Evolutionary conservation across 331 rosid species (phyloP), one percentile per base, ranked within the genome.

Genomic region (Saraca asoca): DNA sequence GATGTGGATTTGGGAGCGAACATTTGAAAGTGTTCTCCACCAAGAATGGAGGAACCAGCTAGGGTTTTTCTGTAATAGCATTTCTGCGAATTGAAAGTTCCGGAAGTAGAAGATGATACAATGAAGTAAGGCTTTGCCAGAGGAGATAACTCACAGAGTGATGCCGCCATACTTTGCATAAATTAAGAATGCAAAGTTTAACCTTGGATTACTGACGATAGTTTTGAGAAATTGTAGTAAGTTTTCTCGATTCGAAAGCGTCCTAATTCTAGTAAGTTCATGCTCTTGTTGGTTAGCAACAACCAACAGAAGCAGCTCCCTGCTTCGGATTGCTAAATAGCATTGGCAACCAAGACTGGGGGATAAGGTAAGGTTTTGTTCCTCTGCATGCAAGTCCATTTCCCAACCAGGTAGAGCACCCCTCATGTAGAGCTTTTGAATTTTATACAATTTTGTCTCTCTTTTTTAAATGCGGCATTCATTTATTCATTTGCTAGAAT

Each of bases 111-210:
- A 63, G 78, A 87, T 24, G 31, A 24, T 71, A 85, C 64, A 70
- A 81, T 67, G 33, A 20, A 64, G 46, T 42, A 67, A 57, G 42
- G 78, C 64, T 80, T 79, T 34, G 49, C 59, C 69, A 68, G 39
- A 24, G 81, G 63, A 17, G 84, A 24, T 24, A 3, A 69, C 29
- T 66, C 78, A 59, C 78, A 78, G 14, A 83, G 83, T 24, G 90
- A 71, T 0, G 78, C 52, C 45, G 83, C 82, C 95, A 87, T 84
- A 48, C 20, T 68, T 55, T 6, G 57, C 62, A 42, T 19, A 51
- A 64, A 48, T 12, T 20, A 49, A 45, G 67, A 49, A 16, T 1
- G 20, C 18, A 11, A 17, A 18, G 63, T 61, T 71, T 12, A 68
- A 0, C 19, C 31, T 72, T 6, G 45, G 46, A 67, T 70, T 43